Percentiles rank a stretch among this genome's conserved stretches.
Conservation (phyloP, 495 filamentous ascomycete genomes). For the Poronia punctata region DNA sequence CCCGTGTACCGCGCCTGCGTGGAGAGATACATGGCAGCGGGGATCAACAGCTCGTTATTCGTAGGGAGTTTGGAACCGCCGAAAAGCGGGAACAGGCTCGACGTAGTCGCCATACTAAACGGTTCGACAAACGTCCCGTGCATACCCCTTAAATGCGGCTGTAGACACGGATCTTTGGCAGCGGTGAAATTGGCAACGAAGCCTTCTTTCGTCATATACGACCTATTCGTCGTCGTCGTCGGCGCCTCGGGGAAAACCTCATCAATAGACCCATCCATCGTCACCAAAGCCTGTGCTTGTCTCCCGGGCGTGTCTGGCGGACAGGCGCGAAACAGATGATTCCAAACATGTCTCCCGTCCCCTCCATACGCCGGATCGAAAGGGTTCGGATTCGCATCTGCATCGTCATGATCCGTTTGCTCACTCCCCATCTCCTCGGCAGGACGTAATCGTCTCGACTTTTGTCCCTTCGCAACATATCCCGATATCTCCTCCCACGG, state of each 20-base stretch:
- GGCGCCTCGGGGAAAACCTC: slow-evolving; percentile 21
- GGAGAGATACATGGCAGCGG: slow-evolving; percentile 68
- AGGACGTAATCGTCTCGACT: slow-evolving; percentile 30
- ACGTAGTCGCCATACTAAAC: slow-evolving; percentile 46
- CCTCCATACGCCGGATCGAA: slow-evolving; percentile 16
- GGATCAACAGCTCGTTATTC: slow-evolving; percentile 78
- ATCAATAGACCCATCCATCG: slow-evolving; percentile 26
- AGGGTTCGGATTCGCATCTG: slow-evolving; percentile 19
- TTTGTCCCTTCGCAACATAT: slow-evolving; percentile 41
- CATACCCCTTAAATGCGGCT: slow-evolving; percentile 48
- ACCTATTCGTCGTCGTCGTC: slow-evolving; percentile 6
- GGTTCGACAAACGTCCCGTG: slow-evolving; percentile 69
- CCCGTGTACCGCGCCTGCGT: slow-evolving; percentile 55
- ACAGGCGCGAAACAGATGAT: slow-evolving; percentile 39
- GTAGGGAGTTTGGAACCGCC: slow-evolving; percentile 68
- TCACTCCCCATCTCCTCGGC: slow-evolving; percentile 19
- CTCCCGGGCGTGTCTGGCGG: slow-evolving; percentile 49
- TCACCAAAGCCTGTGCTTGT: slow-evolving; percentile 32
- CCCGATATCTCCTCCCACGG: slow-evolving; percentile 53
- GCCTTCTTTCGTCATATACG: slow-evolving; percentile 37
- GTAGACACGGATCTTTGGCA: slow-evolving; percentile 53
- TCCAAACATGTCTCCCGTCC: slow-evolving; percentile 17
- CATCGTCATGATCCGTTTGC: slow-evolving; percentile 22
- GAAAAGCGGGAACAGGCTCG: slow-evolving; percentile 62
- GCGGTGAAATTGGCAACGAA: slow-evolving; percentile 58